Evolutionary conservation across 768 basidiomycete species (phyloP).

Genomic region (Psilocybe sp.): DNA sequence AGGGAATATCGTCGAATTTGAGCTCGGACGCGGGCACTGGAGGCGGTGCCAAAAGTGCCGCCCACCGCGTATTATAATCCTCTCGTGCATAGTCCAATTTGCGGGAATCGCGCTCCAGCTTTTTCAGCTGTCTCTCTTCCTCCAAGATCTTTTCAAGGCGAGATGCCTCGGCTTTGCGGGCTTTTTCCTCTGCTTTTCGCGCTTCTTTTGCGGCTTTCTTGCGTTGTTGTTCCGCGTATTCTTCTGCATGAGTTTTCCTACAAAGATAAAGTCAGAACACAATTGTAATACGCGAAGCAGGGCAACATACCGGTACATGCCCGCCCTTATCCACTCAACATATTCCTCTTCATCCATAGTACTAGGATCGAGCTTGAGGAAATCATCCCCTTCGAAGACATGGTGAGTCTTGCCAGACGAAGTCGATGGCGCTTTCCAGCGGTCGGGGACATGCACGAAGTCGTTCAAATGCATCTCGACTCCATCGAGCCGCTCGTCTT

Average conservation of each 20-base stretch:
- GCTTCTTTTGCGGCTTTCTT: constrained; percentile 52
- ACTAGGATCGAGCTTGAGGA: constrained; percentile 40
- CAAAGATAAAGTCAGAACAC: constrained; percentile 7
- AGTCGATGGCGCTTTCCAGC: constrained; percentile 45
- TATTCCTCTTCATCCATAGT: constrained; percentile 86
- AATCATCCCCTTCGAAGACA: constrained; percentile 30
- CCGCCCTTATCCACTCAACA: constrained; percentile 78
- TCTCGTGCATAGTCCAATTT: constrained; percentile 44
- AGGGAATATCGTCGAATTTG: constrained; percentile 63
- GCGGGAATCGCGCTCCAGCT: constrained; percentile 42
- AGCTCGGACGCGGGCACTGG: constrained; percentile 22
- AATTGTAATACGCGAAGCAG: not conserved
- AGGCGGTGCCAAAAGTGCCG: constrained; percentile 34
- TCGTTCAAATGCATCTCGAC: constrained; percentile 64
- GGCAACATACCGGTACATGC: constrained; percentile 73
- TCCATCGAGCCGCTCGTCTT: constrained; percentile 67
- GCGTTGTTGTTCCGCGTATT: constrained; percentile 60
- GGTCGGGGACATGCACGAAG: constrained; percentile 68
- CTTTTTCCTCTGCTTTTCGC: constrained; percentile 51
- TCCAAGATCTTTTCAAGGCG: constrained; percentile 49
- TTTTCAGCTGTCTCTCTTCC: constrained; percentile 48
- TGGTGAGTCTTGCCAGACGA: constrained; percentile 17
- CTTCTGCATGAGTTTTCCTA: constrained; percentile 67
- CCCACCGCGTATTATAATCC: constrained; percentile 60
- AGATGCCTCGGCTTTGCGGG: constrained; percentile 49